Conservation (phyloP, 148 eudicot genomes). For the Vaccinium myrtillus region DNA sequence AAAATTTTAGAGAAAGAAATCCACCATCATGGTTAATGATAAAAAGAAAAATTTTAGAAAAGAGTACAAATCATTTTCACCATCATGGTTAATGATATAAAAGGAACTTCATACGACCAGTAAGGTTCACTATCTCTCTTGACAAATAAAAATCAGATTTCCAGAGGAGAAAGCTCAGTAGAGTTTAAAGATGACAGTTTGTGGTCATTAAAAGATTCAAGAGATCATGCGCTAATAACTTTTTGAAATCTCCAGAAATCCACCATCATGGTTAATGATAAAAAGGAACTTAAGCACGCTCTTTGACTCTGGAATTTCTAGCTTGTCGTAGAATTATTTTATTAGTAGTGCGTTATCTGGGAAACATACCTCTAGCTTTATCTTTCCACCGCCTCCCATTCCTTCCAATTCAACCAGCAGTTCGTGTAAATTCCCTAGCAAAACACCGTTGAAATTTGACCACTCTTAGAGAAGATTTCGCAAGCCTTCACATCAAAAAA, state of each 20-base stretch:
- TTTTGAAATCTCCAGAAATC: background rate
- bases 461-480: background rate
- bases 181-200: background rate
- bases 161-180: background rate
- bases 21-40: too few relatives aligned
- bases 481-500: background rate
- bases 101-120: background rate
- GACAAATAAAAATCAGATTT: background rate
- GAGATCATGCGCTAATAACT: background rate
- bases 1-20: background rate
- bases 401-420: constrained; percentile 94
- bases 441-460: constrained; percentile 19
- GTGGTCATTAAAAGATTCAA: background rate
- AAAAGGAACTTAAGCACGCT: constrained; percentile 8
- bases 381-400: constrained; percentile 99
- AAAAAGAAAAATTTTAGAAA: background rate
- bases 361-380: constrained; percentile 78
- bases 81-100: too few relatives aligned
- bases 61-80: background rate
- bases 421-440: constrained; percentile 68
- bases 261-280: background rate
- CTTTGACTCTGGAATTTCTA: background rate
- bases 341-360: constrained; percentile 13
- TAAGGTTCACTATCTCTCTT: background rate
- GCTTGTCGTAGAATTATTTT: background rate